A percentile compares a stretch with the other conserved stretches of the same genome.
These are phyloP conservation scores for Tirmania nivea DNA, from an alignment of 495 filamentous ascomycete genomes.

Conservation along the genomic window DNA sequence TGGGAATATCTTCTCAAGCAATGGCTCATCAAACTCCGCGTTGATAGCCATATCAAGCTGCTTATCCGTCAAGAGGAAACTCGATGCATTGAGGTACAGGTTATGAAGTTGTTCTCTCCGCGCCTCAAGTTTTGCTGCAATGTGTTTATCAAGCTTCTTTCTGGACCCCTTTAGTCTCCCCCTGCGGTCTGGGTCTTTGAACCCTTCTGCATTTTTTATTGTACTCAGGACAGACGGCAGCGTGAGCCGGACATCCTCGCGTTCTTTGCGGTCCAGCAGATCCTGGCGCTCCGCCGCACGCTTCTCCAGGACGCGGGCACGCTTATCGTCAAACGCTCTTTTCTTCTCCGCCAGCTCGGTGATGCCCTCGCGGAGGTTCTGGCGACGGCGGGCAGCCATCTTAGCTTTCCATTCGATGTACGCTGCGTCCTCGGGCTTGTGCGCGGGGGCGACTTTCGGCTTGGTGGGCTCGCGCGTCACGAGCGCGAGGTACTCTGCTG, in stretches of 20 bases:
- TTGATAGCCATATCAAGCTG: constrained; percentile 41
- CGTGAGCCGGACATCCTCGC: constrained; percentile 42
- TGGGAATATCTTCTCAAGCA: constrained; percentile 36
- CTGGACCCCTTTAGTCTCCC: constrained; percentile 21
- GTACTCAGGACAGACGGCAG: constrained; percentile 27
- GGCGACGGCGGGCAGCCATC: constrained; percentile 36
- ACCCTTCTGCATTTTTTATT: constrained; percentile 5
- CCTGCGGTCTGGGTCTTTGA: constrained; percentile 26
- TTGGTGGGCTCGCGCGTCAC: constrained; percentile 21
- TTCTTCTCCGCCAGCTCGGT: constrained; percentile 36
- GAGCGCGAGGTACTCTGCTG: constrained; percentile 29
- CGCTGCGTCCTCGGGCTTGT: constrained; percentile 23
- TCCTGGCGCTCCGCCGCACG: constrained; percentile 24
- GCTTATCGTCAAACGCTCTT: constrained; percentile 1
- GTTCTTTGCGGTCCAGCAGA: constrained; percentile 28
- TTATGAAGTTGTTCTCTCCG: constrained; percentile 32
- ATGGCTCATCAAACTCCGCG: constrained; percentile 33
- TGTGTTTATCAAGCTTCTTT: constrained; percentile 23
- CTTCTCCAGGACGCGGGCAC: constrained; percentile 2
- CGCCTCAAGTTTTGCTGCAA: constrained; percentile 23
- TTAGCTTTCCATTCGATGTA: constrained; percentile 39
- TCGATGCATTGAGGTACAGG: constrained; percentile 41
- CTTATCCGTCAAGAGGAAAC: constrained; percentile 41
- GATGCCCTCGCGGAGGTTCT: constrained; percentile 43
- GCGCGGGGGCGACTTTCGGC: neutral